phyloP scores from a whole-genome alignment of 2,329 filamentous ascomycete species.

The Diplodia scrobiculata region DNA sequence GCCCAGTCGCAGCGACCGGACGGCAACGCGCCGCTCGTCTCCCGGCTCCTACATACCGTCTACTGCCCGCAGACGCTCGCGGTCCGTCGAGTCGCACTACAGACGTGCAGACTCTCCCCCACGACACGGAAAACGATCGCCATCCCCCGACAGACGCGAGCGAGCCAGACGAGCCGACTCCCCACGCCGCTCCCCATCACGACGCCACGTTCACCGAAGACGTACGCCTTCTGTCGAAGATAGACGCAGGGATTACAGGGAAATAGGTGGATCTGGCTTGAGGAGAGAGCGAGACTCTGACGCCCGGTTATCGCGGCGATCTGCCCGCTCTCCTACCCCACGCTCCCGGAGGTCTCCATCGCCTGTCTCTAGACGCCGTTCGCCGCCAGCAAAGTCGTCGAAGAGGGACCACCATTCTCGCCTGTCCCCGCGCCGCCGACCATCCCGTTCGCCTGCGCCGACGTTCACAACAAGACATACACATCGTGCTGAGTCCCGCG shows the following conservation, averaged over 20 bases:
- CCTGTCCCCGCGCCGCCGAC: slow-evolving; percentile 33
- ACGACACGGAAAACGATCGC: slow-evolving; percentile 40
- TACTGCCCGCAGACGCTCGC: slow-evolving; percentile 46
- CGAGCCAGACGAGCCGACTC: slow-evolving; percentile 38
- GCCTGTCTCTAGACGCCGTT: slow-evolving; percentile 34
- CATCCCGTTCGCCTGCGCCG: slow-evolving; percentile 38
- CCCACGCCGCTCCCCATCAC: slow-evolving; percentile 38
- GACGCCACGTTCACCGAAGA: slow-evolving; percentile 35
- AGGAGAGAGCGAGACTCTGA: slow-evolving; percentile 30
- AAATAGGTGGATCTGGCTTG: slow-evolving; percentile 1
- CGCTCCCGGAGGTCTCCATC: slow-evolving; percentile 38
- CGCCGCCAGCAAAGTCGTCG: slow-evolving; percentile 35
- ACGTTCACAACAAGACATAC: slow-evolving; percentile 32
- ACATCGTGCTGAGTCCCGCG: slow-evolving; percentile 33
- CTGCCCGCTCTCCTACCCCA: slow-evolving; percentile 41
- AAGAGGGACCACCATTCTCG: slow-evolving; percentile 37
- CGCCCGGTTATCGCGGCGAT: slow-evolving; percentile 35
- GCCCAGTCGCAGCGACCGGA: slow-evolving; percentile 39
- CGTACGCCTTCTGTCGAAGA: slow-evolving; percentile 37
- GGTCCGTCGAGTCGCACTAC: slow-evolving; percentile 46
- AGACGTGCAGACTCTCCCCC: slow-evolving; percentile 38
- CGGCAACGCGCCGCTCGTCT: slow-evolving; percentile 39
- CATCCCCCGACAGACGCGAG: slow-evolving; percentile 37
- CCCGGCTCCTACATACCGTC: slow-evolving; percentile 43
- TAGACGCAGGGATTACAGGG: slow-evolving; percentile 28